Evolutionary conservation across 139 green algal species (phyloP).

Genomic region (Micractinium conductrix): DNA sequence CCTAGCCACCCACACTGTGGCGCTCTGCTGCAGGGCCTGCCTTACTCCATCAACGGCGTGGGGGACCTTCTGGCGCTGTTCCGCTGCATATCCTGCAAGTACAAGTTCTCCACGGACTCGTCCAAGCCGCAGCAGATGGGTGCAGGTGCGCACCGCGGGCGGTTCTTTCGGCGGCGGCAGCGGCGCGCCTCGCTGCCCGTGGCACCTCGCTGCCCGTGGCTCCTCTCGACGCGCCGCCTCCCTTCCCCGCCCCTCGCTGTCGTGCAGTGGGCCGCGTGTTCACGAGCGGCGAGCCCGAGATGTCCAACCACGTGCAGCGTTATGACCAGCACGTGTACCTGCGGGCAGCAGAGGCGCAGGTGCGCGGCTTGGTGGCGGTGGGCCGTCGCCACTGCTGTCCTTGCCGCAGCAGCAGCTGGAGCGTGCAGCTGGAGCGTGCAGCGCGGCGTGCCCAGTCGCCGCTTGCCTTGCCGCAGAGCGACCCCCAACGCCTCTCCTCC

Average conservation of each 20-base stretch:
- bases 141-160: constrained; percentile 40
- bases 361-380: too few relatives aligned
- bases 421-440: too few relatives aligned
- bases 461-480: background rate
- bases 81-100: constrained; percentile 86
- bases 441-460: too few relatives aligned
- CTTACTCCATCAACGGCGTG: constrained; percentile 76
- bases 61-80: constrained; percentile 87
- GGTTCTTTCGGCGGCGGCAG: background rate
- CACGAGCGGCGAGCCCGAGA: constrained; percentile 73
- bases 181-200: background rate
- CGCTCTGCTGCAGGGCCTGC: constrained; percentile 67
- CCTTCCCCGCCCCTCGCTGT: background rate
- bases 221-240: too few relatives aligned
- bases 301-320: constrained; percentile 80
- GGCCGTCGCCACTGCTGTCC: too few relatives aligned
- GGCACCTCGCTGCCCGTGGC: background rate
- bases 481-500: background rate
- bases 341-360: constrained; percentile 77
- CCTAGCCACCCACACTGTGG: background rate
- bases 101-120: constrained; percentile 79
- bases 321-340: constrained; percentile 85
- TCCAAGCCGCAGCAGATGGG: constrained; percentile 75
- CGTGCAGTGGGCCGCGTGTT: constrained; percentile 54
- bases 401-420: too few relatives aligned